Base-by-base conservation (phyloP, 2,329 filamentous ascomycete species). In the Pseudocercospora vitis region DNA sequence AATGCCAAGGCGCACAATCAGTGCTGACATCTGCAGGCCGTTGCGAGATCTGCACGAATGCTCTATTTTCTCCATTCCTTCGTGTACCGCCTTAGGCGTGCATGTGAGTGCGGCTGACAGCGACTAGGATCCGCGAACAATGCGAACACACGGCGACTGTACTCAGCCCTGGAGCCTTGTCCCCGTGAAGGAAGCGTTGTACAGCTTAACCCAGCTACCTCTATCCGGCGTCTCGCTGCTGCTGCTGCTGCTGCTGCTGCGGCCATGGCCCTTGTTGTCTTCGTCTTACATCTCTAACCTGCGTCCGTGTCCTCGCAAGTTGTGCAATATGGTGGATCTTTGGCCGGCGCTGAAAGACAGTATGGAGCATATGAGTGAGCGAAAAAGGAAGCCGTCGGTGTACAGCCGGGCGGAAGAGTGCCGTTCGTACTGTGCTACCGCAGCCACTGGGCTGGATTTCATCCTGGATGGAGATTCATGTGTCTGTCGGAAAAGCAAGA, bases 61-160 rank as follows among this genome's bases (percentile, higher is more conserved):
- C 50, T 52, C 39, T n/a, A n/a, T n/a, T n/a, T n/a, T 52, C 29
- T 37, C 32, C 29, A 45, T 45, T 28, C 42, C 42, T 31, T 45
- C 42, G 42, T n/a, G n/a, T 48, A 45, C 48, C 29, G 46, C 33
- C 26, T 19, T 42, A 23, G 32, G 37, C 26, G 44, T 55, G 52
- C 52, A 31, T 42, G 42, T 48, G 44, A 42, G 48, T 51, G 52
- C 52, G 52, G 52, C 52, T 55, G 52, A 55, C 28, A 21, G 26
- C 26, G 26, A 50, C 52, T 48, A 44, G 52, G 48, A 55, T 55
- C 28, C 14, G 47, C 53, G 16, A 35, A n/a, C n/a, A n/a, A 40
- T 29, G 47, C 48, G 39, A 16, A 40, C n/a, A n/a, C n/a, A n/a
- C n/a, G n/a, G n/a, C n/a, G n/a, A n/a, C n/a, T n/a, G n/a, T n/a